Evolutionary conservation across 331 rosid species (phyloP).

Genomic region (Rhamnella rubrinervis): DNA sequence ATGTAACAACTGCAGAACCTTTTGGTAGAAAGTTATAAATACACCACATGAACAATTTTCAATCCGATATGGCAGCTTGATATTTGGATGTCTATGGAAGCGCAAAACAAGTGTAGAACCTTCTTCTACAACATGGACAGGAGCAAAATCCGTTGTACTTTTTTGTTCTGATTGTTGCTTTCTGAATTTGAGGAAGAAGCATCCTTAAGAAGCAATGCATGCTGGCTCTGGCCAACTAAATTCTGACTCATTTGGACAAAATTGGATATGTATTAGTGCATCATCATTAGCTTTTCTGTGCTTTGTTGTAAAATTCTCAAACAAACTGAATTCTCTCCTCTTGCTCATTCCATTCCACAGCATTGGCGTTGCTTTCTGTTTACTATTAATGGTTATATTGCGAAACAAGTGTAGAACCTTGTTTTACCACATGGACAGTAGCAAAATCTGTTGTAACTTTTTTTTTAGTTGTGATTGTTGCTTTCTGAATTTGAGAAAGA

Average conservation of each 20-base stretch:
- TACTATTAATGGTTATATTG: slow-evolving; percentile 49
- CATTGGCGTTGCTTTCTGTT: slow-evolving; percentile 52
- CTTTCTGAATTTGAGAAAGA: slow-evolving; percentile 83
- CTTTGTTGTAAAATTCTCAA: slow-evolving; percentile 72
- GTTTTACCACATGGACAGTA: too few relatives aligned
- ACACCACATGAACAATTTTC: slow-evolving; percentile 63
- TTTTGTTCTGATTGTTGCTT: slow-evolving; percentile 34
- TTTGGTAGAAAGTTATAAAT: slow-evolving; percentile 80
- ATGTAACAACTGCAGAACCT: slow-evolving; percentile 47
- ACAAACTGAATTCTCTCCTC: slow-evolving; percentile 57
- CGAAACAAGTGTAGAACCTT: background rate
- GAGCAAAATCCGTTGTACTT: slow-evolving; percentile 56
- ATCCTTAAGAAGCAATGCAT: slow-evolving; percentile 87
- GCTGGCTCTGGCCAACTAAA: slow-evolving; percentile 92
- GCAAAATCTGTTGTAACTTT: too few relatives aligned
- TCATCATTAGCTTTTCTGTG: slow-evolving; percentile 61
- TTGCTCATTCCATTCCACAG: slow-evolving; percentile 59
- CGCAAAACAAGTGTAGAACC: slow-evolving; percentile 78
- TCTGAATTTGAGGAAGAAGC: slow-evolving; percentile 86
- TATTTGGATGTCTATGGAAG: slow-evolving; percentile 75
- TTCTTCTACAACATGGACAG: slow-evolving; percentile 83
- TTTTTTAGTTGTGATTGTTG: slow-evolving; percentile 34
- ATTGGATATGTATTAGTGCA: slow-evolving; percentile 58
- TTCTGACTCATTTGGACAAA: slow-evolving; percentile 55
- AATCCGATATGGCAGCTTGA: slow-evolving; percentile 80